Conservation (phyloP, 148 eudicot species). For the Polygonum maritimum region DNA sequence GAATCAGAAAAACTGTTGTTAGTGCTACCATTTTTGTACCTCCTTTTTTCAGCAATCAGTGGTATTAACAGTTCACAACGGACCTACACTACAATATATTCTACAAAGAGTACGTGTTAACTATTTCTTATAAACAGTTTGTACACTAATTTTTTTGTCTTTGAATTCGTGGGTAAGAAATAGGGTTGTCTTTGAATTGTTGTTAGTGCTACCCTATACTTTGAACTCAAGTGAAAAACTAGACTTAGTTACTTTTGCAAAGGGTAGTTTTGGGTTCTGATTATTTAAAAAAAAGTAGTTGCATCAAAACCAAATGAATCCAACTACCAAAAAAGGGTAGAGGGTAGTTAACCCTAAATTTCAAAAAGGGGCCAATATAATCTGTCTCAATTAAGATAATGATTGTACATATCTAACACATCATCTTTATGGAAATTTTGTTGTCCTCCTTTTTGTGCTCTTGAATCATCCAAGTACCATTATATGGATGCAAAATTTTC, state of each 20-base stretch:
- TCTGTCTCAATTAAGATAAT: not conserved
- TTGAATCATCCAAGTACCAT: not conserved
- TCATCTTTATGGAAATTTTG: not conserved
- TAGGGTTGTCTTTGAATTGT: too few species aligned
- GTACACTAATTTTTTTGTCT: too few species aligned
- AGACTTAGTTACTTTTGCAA: not conserved
- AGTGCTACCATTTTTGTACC: not conserved
- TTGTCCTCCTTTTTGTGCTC: constrained; percentile 1
- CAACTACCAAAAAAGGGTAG: not conserved
- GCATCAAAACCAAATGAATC: not conserved
- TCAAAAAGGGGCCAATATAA: not conserved
- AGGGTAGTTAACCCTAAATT: not conserved
- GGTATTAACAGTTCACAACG: not conserved
- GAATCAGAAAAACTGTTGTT: not conserved
- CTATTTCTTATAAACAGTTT: not conserved
- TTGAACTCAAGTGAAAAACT: not conserved
- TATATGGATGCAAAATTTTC: not conserved
- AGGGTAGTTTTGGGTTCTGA: too few species aligned
- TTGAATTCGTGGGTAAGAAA: too few species aligned
- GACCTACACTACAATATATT: not conserved
- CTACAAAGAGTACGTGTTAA: not conserved
- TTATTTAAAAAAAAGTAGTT: not conserved
- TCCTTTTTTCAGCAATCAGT: not conserved
- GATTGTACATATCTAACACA: not conserved
- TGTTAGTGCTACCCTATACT: not conserved